phyloP scores from a whole-genome alignment of 192 early-diverging fungal species.

The Gonapodya prolifera region DNA sequence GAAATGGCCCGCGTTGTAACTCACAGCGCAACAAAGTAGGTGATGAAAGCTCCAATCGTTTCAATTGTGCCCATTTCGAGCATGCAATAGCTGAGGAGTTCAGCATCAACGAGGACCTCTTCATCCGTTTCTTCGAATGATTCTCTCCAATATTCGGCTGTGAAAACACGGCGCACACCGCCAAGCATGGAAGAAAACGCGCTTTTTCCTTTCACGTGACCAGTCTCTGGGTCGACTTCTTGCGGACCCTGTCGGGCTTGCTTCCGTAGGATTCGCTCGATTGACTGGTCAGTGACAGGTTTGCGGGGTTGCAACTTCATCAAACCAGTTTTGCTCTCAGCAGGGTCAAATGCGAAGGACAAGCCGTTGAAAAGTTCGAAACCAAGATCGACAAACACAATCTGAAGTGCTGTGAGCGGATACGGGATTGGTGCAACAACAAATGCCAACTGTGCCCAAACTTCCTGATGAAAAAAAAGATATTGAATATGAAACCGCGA shows the following conservation, averaged over 20 bases:
- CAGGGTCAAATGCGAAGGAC: slow-evolving; percentile 81
- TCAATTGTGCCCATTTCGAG: slow-evolving; percentile 76
- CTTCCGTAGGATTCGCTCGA: slow-evolving; percentile 49
- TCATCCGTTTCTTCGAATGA: slow-evolving; percentile 57
- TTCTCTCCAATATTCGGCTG: slow-evolving; percentile 44
- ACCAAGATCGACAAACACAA: slow-evolving; percentile 85
- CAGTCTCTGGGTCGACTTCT: slow-evolving; percentile 34
- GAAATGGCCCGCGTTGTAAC: neutral
- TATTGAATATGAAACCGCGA: neutral
- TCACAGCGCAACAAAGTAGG: slow-evolving; percentile 73
- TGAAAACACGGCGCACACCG: slow-evolving; percentile 31
- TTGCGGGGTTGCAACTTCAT: slow-evolving; percentile 86
- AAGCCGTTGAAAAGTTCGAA: slow-evolving; percentile 83
- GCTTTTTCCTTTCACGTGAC: slow-evolving; percentile 23
- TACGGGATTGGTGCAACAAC: slow-evolving; percentile 76
- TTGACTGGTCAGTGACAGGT: slow-evolving; percentile 67
- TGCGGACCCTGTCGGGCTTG: slow-evolving; percentile 31
- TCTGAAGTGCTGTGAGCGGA: slow-evolving; percentile 68
- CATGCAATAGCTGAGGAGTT: slow-evolving; percentile 71
- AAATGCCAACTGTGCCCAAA: slow-evolving; percentile 73
- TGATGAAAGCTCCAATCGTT: slow-evolving; percentile 47
- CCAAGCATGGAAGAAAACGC: slow-evolving; percentile 13
- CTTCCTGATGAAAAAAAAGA: slow-evolving; percentile 11
- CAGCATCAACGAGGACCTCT: slow-evolving; percentile 75
- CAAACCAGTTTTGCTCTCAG: slow-evolving; percentile 59